Evolutionary conservation across 176 grass and related monocot genomes (phyloP), one percentile per base, ranked within the genome.

Genomic region (Poa annua): DNA sequence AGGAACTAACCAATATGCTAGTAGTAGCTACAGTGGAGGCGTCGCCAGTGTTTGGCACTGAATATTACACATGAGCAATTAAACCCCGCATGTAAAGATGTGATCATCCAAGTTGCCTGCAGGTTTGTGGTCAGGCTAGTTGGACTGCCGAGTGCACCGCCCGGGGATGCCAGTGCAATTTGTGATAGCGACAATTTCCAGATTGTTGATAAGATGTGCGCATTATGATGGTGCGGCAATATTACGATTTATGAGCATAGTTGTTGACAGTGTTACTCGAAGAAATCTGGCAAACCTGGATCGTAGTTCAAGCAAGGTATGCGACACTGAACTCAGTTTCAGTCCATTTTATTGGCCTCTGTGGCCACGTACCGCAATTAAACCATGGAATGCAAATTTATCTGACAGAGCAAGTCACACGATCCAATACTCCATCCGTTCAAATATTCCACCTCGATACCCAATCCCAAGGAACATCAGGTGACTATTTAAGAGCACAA

Each of bases 71-170:
- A 35, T 29, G 62, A 34, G 62, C 62, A 34, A 33, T 65, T 33
- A 3, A 2, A 20, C 56, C n/a, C 21, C 14, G 29, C 29, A 14
- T 17, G 14, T 16, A 17, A 17, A 14, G 14, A 0, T 34, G 61
- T 65, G 62, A 65, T 65, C 62, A 14, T 35, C 62, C 62, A 14
- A 32, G 61, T 64, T 32, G 26, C 61, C 61, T 64, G 63, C 34
- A 36, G 16, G 16, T 66, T 19, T 66, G 33, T 66, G 15, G 63
- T 9, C 63, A 66, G 63, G 32, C 33, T 66, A 66, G 8, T 38
- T 66, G 64, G 33, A 20, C 63, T 35, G 63, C 63, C 3, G 63
- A 36, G 32, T 34, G 63, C 63, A 66, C 33, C 32, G 15, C 16
- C 8, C 15, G 8, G 3, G 33, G 33, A 19, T 66, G 64, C 16